phyloP scores from a whole-genome alignment of 73 alveolate species.

The Tetrahymena borealis region DNA sequence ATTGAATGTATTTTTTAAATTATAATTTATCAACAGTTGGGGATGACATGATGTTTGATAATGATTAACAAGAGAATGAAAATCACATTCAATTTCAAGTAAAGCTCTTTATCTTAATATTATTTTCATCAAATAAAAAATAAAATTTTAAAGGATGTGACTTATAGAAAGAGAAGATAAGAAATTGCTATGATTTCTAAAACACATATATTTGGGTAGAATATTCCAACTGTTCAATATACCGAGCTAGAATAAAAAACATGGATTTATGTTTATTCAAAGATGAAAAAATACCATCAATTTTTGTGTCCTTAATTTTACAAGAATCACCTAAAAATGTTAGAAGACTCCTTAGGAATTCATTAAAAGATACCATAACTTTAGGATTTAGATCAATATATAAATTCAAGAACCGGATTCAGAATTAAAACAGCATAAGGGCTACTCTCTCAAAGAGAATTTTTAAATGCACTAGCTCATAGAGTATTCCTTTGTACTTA shows the following conservation, averaged over 20 bases:
- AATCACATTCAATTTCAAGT: no score
- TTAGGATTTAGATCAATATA: conserved; percentile 48
- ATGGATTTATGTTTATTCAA: conserved; percentile 39
- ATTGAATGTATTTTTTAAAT: no score
- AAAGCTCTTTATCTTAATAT: no score
- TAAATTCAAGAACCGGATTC: conserved; percentile 59
- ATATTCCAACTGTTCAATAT: conserved; percentile 37
- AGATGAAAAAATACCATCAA: conserved; percentile 5
- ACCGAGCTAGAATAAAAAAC: conserved; percentile 30
- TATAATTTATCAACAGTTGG: no score
- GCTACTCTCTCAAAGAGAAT: conserved; percentile 59
- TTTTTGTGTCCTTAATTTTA: conserved; percentile 20
- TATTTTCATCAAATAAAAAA: no score
- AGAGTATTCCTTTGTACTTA: conserved; percentile 68
- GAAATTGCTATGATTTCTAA: conserved; percentile 19
- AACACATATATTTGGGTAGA: conserved; percentile 14
- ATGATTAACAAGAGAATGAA: no score
- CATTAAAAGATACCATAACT: conserved; percentile 57
- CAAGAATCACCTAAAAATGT: not conserved
- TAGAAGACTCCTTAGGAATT: conserved; percentile 28
- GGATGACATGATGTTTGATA: no score
- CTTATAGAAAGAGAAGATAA: conserved; percentile 38
- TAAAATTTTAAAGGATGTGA: no score
- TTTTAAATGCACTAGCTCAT: conserved; percentile 71
- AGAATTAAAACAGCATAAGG: conserved; percentile 72